Base-by-base conservation (phyloP, 176 grass and related monocot species). In the Oryza longistaminata region DNA sequence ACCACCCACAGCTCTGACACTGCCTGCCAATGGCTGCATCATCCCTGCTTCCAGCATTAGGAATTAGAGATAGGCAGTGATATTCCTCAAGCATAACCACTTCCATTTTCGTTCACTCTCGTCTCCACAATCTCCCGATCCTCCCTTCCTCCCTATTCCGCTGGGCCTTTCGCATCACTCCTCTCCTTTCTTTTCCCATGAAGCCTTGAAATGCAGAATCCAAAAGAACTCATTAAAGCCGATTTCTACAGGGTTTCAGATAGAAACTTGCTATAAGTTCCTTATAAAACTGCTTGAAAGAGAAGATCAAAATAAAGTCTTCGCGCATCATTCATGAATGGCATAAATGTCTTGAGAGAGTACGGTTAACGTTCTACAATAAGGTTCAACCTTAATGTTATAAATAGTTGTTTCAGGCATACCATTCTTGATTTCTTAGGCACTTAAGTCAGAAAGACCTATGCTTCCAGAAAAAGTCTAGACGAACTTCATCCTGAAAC, bases 371-470 rank as follows among this genome's bases (percentile, higher is more conserved):
- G n/a, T n/a, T n/a, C n/a, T n/a, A n/a, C n/a, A n/a, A n/a, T n/a
- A n/a, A n/a, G n/a, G n/a, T n/a, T n/a, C n/a, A n/a, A n/a, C n/a
- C n/a, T n/a, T n/a, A n/a, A n/a, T n/a, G n/a, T n/a, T n/a, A n/a
- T n/a, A n/a, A n/a, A n/a, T n/a, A n/a, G n/a, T n/a, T n/a, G n/a
- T 93, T 86, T 99, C 93, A 19, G 93, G 96, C 93, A 99, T 99
- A n/a, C 96, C 96, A 99, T 96, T 99, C 86, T 99, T 99, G 35
- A 99, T 99, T 92, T 99, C 96, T 89, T 99, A 96, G 45, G 96
- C 96, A 91, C 96, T 99, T 66, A 99, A 78, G 85, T 99, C 91
- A n/a, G 96, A 96, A 58, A 99, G 90, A 33, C 96, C 96, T 76
- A 99, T 99, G 81, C 93, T 99, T 99, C 96, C 75, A 99, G 87